Percentiles rank a stretch among this genome's conserved stretches.
phyloP scores from a whole-genome alignment of 495 filamentous ascomycete genomes.

The Aspergillus olivimuriae region DNA sequence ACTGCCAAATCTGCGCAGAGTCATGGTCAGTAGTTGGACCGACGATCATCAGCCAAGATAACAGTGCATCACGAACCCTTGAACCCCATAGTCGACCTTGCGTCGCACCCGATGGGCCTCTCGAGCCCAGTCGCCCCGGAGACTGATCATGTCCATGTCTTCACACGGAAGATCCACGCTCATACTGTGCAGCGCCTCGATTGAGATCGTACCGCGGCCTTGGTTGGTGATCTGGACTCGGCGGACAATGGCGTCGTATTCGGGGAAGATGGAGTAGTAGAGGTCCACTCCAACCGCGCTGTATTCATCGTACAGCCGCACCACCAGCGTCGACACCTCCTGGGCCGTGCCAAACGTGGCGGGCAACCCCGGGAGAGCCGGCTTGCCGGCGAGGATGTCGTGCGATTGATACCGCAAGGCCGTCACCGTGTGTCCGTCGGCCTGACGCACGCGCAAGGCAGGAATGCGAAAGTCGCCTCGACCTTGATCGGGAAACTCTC shows the following conservation, averaged over 20 bases:
- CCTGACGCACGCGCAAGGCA: constrained; percentile 45
- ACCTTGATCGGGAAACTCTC: constrained; percentile 51
- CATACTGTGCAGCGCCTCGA: constrained; percentile 45
- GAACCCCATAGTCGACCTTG: constrained; percentile 30
- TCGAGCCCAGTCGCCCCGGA: constrained; percentile 47
- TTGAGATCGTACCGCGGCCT: constrained; percentile 35
- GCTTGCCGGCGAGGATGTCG: constrained; percentile 38
- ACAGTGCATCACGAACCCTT: constrained; percentile 15
- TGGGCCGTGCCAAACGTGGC: constrained; percentile 41
- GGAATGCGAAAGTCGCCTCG: constrained; percentile 49
- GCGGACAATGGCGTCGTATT: constrained; percentile 45
- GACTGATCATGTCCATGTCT: constrained; percentile 47
- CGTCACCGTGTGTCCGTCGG: constrained; percentile 44
- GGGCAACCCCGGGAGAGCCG: constrained; percentile 39
- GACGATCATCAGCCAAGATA: background rate
- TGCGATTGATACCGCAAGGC: constrained; percentile 42
- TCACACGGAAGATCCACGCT: constrained; percentile 47
- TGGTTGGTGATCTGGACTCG: constrained; percentile 47
- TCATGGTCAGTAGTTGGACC: background rate
- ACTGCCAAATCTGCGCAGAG: constrained; percentile 38
- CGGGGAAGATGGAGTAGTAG: constrained; percentile 49
- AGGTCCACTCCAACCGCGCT: constrained; percentile 43
- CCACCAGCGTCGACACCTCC: constrained; percentile 46
- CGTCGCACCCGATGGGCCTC: constrained; percentile 36
- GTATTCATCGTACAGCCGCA: constrained; percentile 45